Percentiles rank a stretch among this genome's conserved stretches.
Conservation (phyloP, 257 asterid species). For the Capsicum pubescens region DNA sequence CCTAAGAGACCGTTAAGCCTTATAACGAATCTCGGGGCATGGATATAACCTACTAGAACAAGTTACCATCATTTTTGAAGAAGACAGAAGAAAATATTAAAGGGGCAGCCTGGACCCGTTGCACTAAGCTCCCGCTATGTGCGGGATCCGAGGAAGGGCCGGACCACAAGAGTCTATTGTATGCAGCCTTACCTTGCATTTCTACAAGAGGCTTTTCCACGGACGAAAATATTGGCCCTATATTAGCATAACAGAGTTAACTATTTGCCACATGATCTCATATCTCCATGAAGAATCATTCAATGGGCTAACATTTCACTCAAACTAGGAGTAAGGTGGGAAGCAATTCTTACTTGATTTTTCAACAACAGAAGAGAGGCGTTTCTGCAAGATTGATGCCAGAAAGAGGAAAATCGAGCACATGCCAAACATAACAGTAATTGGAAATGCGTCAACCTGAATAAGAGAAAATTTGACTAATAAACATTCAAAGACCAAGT, state of each 20-base stretch:
- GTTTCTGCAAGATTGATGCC: slow-evolving; percentile 86
- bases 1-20: not conserved
- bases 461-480: slow-evolving; percentile 8
- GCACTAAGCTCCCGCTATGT: not conserved
- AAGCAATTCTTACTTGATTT: slow-evolving; percentile 73
- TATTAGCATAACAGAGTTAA: slow-evolving; percentile 18
- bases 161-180: not conserved
- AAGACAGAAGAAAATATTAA: not conserved
- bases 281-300: slow-evolving; percentile 2
- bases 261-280: not conserved
- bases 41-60: not conserved
- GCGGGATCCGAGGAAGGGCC: not conserved
- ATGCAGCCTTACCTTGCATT: not conserved
- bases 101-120: not conserved
- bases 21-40: not conserved
- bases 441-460: slow-evolving; percentile 92
- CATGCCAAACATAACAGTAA: slow-evolving; percentile 96
- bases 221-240: not conserved
- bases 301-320: slow-evolving; percentile 15
- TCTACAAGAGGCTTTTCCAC: not conserved
- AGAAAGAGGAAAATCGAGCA: slow-evolving; percentile 92
- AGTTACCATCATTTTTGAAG: not conserved
- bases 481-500: not conserved
- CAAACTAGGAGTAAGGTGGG: not conserved
- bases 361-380: slow-evolving; percentile 75